Evolutionary conservation across 2,329 filamentous ascomycete species (phyloP).

Genomic region (Macrophomina phaseolina): DNA sequence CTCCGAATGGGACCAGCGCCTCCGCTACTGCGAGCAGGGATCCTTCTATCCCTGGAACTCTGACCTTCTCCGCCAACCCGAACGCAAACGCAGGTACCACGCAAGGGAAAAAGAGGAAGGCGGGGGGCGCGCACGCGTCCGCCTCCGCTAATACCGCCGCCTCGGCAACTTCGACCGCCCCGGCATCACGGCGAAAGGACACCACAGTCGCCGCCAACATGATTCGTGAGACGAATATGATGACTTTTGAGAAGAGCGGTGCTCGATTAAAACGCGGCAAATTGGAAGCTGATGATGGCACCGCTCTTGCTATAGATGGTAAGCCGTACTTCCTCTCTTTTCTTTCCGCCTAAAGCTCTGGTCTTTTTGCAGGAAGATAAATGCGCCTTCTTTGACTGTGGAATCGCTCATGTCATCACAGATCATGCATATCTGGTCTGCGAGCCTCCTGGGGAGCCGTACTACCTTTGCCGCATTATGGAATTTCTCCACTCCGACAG

Average conservation of each 20-base stretch:
- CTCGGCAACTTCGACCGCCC: slow-evolving; percentile 43
- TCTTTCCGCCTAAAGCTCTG: not conserved
- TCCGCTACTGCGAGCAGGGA: slow-evolving; percentile 42
- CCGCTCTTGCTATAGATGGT: slow-evolving; percentile 84
- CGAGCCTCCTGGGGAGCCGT: slow-evolving; percentile 96
- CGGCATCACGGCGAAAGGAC: slow-evolving; percentile 39
- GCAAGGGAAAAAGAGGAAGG: slow-evolving; percentile 27
- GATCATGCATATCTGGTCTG: slow-evolving; percentile 95
- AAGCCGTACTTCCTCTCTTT: slow-evolving; percentile 46
- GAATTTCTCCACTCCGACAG: slow-evolving; percentile 86
- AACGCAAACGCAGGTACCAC: slow-evolving; percentile 36
- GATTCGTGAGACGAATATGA: slow-evolving; percentile 77
- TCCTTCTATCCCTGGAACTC: slow-evolving; percentile 60
- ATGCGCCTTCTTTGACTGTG: not conserved
- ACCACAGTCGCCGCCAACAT: slow-evolving; percentile 47
- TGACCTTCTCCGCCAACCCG: slow-evolving; percentile 61
- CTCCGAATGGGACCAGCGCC: slow-evolving; percentile 46
- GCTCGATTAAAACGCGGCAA: slow-evolving; percentile 45
- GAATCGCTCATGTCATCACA: slow-evolving; percentile 51
- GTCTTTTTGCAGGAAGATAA: not conserved
- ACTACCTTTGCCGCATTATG: slow-evolving; percentile 98
- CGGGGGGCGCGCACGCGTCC: slow-evolving; percentile 15
- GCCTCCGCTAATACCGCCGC: slow-evolving; percentile 10
- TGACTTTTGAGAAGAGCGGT: slow-evolving; percentile 79
- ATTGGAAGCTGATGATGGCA: slow-evolving; percentile 89